Evolutionary conservation across 257 asterid species (phyloP).

Genomic region (Solanum clarkiae): DNA sequence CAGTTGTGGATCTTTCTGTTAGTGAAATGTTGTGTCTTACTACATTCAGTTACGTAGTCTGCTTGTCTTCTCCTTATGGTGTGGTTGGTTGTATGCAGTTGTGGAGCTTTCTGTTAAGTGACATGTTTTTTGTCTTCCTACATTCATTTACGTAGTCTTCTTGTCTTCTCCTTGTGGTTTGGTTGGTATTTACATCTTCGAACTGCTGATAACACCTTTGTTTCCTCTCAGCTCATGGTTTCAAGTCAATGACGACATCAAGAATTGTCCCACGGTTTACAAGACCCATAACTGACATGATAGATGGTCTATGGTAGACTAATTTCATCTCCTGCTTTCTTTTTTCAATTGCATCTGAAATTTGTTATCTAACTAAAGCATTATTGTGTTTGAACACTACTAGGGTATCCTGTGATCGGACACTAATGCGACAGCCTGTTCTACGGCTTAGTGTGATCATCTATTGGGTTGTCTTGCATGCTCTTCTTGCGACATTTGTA

Average conservation of each 20-base stretch:
- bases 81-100: neutral
- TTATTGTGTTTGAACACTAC: constrained; percentile 9
- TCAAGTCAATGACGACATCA: constrained; percentile 93
- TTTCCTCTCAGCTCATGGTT: constrained; percentile 81
- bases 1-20: neutral
- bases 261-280: constrained; percentile 83
- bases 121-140: neutral
- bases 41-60: neutral
- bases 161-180: neutral
- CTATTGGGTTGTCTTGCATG: constrained; percentile 84
- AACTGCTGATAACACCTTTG: neutral
- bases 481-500: constrained; percentile 64
- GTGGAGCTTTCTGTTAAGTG: neutral
- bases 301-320: constrained; percentile 86
- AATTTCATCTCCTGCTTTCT: neutral
- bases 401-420: constrained; percentile 96
- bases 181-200: neutral
- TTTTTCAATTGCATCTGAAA: neutral
- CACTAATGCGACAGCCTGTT: constrained; percentile 93
- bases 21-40: neutral
- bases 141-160: neutral
- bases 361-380: neutral
- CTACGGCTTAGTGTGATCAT: constrained; percentile 77
- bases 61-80: neutral
- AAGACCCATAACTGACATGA: constrained; percentile 73